These are phyloP conservation scores for Boletus sensibilis DNA, from an alignment of 768 basidiomycete species.

Conservation along the genomic window DNA sequence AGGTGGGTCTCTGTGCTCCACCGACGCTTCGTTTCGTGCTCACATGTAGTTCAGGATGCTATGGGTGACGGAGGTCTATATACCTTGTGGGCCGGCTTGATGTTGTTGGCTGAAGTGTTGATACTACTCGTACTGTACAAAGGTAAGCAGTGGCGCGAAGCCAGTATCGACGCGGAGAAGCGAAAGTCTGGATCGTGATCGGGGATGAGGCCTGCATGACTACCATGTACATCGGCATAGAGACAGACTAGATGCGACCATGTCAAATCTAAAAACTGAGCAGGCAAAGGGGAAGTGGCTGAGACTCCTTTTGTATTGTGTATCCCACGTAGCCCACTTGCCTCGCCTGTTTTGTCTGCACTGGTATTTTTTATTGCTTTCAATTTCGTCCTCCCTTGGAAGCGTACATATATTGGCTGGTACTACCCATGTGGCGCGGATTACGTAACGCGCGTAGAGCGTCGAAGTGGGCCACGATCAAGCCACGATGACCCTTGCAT, in stretches of 20 bases:
- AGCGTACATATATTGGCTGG: too few species aligned
- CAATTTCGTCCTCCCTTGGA: too few species aligned
- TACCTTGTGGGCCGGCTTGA: conserved; percentile 60
- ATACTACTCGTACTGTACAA: conserved; percentile 61
- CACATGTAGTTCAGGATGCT: conserved; percentile 43
- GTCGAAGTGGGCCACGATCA: neutral
- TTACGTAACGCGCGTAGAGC: neutral
- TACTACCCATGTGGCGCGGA: neutral
- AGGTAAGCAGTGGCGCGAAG: conserved; percentile 60
- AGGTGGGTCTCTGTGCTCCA: conserved; percentile 28
- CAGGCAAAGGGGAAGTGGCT: too few species aligned
- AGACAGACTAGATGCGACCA: neutral
- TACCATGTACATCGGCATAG: neutral
- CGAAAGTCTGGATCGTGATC: conserved; percentile 2
- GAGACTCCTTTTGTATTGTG: too few species aligned
- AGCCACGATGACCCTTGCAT: neutral
- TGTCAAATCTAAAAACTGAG: neutral
- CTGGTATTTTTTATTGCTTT: too few species aligned
- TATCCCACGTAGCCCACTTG: too few species aligned
- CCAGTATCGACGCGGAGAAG: conserved; percentile 45
- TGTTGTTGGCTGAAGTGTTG: conserved; percentile 52
- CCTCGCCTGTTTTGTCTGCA: too few species aligned
- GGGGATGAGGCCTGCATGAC: neutral
- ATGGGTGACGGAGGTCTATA: conserved; percentile 84
- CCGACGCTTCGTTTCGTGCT: neutral